A percentile compares a stretch with the other conserved stretches of the same genome.
Conservation (phyloP, 2,329 filamentous ascomycete species). For the Epichloe brachyelytri region DNA sequence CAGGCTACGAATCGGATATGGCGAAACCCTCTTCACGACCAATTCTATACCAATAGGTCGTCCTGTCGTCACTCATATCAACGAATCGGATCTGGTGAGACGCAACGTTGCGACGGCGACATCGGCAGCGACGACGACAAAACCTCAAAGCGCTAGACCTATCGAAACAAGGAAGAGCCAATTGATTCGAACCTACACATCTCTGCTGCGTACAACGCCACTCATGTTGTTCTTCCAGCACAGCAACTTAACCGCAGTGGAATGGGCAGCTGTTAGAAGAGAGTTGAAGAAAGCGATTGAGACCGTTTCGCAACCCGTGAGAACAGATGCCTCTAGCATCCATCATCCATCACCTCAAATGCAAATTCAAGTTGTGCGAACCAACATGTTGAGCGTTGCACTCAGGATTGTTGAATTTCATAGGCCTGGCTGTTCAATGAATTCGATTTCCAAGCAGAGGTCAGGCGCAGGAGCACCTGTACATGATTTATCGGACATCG, state of each 20-base stretch:
- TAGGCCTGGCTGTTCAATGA: conserved; percentile 32
- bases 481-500: conserved; percentile 41
- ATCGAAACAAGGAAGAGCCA: conserved; percentile 85
- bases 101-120: conserved; percentile 39
- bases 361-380: conserved; percentile 74
- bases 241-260: conserved; percentile 56
- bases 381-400: conserved; percentile 77
- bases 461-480: conserved; percentile 21
- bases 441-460: conserved; percentile 18
- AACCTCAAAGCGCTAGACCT: conserved; percentile 78
- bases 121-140: conserved; percentile 28
- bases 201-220: conserved; percentile 72
- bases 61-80: neutral
- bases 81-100: conserved; percentile 19
- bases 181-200: conserved; percentile 73
- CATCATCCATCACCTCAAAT: conserved; percentile 45
- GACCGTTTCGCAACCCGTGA: conserved; percentile 24
- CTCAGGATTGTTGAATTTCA: conserved; percentile 80
- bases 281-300: conserved; percentile 31
- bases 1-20: neutral
- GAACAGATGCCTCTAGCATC: conserved; percentile 13
- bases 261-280: conserved; percentile 36
- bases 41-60: conserved; percentile 1
- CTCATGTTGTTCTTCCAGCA: conserved; percentile 72
- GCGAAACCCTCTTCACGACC: conserved; percentile 14